Base-by-base conservation (phyloP, 371 early-diverging fungal species). In the Apophysomyces sp. region DNA sequence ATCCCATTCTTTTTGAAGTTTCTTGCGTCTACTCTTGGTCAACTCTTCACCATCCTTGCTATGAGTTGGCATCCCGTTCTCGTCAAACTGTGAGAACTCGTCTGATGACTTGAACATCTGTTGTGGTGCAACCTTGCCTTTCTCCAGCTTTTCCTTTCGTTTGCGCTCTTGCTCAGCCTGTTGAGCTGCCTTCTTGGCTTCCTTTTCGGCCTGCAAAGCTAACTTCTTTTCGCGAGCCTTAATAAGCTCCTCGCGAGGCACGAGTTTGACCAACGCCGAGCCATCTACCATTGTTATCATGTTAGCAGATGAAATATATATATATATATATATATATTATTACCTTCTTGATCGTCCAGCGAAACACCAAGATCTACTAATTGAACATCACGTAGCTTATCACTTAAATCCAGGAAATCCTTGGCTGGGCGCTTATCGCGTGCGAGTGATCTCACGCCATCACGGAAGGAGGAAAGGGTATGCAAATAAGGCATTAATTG, bases 341-440 rank as follows among this genome's bases (percentile, higher is more conserved):
- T 75, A 78, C 76, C 80, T 63, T 95, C 96, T 63, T 92, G 91
- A 71, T 98, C 98, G 65, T 97, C 98, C 58, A 98, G 77, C 2
- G 88, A 78, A 6, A 98, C 93, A 36, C 96, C 95, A 24, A 96
- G 81, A 12, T 91, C 89, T 7, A 91, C 88, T 55, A 96, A 76
- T 37, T 92, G 92, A 11, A 85, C 83, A 74, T 98, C 97, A 55
- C 98, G 90, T 53, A 98, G 66, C 67, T 80, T 78, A 77, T 98
- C 98, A 67, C 92, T 90, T 28, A 94, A 68, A 13, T 71, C 73
- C 49, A 98, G 74, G 68, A 96, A 74, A 40, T 91, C 88, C 40
- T 78, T 83, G 56, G 80, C 74, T 1, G 66, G 73, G 16, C 64
- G 68, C 62, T 80, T 78, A 44, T 83, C 78, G 55, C 89, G 85